Evolutionary conservation across 306 rosid species (phyloP).

Genomic region (Senna tora): DNA sequence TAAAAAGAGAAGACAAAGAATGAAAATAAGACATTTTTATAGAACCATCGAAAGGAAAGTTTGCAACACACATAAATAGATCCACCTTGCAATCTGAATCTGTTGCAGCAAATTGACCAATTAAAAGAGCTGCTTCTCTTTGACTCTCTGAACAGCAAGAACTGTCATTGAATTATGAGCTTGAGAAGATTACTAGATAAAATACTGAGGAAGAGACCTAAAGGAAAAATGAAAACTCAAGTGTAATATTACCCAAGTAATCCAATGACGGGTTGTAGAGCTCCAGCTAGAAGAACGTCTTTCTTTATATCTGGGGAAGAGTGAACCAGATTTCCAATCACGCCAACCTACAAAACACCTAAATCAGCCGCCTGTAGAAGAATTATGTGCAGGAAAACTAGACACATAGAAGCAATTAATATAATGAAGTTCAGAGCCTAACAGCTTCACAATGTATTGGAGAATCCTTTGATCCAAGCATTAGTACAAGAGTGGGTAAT

Average conservation of each 20-base stretch:
- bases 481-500: conserved; percentile 62
- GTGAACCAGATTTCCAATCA: conserved; percentile 80
- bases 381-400: not conserved
- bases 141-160: conserved; percentile 62
- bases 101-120: conserved; percentile 78
- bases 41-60: conserved; percentile 1
- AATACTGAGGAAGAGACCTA: conserved; percentile 1
- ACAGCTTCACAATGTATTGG: conserved; percentile 67
- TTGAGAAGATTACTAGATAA: not conserved
- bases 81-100: conserved; percentile 75
- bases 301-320: conserved; percentile 69
- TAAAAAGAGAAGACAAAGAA: not conserved
- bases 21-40: not conserved
- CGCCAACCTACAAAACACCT: conserved; percentile 57
- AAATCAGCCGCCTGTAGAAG: conserved; percentile 31
- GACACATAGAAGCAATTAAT: not conserved
- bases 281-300: conserved; percentile 68
- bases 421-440: conserved; percentile 23
- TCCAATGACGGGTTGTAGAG: conserved; percentile 72
- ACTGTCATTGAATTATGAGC: conserved; percentile 38
- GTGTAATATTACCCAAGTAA: conserved; percentile 53
- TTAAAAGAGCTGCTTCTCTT: conserved; percentile 71
- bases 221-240: not conserved
- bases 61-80: conserved; percentile 1
- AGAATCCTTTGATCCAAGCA: conserved; percentile 69